Conservation (phyloP, 2,329 filamentous ascomycete species). For the Aspergillus terreus region DNA sequence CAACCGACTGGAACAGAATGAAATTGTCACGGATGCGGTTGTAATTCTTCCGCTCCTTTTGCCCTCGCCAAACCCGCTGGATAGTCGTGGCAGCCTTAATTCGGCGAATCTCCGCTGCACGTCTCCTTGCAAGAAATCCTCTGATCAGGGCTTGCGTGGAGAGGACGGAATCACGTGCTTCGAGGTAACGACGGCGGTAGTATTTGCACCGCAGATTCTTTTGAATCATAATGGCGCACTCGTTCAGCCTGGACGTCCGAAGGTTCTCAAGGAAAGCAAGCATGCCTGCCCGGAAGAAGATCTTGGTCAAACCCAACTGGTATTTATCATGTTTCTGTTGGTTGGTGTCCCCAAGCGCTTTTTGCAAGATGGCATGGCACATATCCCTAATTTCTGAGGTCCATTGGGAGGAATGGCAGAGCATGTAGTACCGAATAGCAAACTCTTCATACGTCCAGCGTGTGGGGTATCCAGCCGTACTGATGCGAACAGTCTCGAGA, state of each 20-base stretch:
- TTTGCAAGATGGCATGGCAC: slow-evolving; percentile 86
- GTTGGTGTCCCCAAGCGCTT: slow-evolving; percentile 76
- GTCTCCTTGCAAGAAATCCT: slow-evolving; percentile 72
- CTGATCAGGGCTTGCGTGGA: slow-evolving; percentile 73
- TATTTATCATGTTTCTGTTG: slow-evolving; percentile 84
- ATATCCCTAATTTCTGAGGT: slow-evolving; percentile 90
- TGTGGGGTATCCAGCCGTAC: slow-evolving; percentile 93
- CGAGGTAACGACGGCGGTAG: slow-evolving; percentile 86
- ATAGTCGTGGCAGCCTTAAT: slow-evolving; percentile 89
- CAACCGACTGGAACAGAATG: slow-evolving; percentile 80
- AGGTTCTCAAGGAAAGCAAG: slow-evolving; percentile 95
- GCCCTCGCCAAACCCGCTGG: slow-evolving; percentile 89
- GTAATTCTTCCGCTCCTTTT: slow-evolving; percentile 82
- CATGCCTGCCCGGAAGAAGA: slow-evolving; percentile 99
- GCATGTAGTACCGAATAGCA: slow-evolving; percentile 95
- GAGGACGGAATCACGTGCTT: slow-evolving; percentile 77
- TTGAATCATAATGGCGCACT: slow-evolving; percentile 95
- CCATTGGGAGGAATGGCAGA: slow-evolving; percentile 85
- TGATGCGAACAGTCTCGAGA: slow-evolving; percentile 95
- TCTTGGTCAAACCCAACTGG: slow-evolving; percentile 95
- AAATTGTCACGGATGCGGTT: slow-evolving; percentile 75
- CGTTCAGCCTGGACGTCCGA: slow-evolving; percentile 82
- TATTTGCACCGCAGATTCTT: slow-evolving; percentile 97
- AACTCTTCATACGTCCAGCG: slow-evolving; percentile 99
- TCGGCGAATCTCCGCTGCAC: slow-evolving; percentile 74